Conservation (phyloP, 805 yeast genomes). For the Kodamaea nitidulidarum region DNA sequence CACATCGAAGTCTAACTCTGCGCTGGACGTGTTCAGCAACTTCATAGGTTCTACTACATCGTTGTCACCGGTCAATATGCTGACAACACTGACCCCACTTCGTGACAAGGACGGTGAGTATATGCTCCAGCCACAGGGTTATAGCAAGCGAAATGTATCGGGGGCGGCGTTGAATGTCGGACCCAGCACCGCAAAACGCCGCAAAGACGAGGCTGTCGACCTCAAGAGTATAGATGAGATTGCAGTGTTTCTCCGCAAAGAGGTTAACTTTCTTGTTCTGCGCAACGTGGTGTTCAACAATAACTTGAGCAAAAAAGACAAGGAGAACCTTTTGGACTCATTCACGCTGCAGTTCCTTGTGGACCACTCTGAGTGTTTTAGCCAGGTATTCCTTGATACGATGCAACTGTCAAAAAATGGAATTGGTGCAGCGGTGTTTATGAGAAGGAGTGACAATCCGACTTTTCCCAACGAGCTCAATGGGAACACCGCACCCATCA, state of each 20-base stretch:
- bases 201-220: constrained; percentile 5
- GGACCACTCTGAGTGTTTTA: constrained; percentile 12
- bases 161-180: constrained; percentile 1
- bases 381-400: constrained; percentile 10
- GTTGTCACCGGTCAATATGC: constrained; percentile 6
- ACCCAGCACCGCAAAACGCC: constrained; percentile 1
- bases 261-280: constrained; percentile 10
- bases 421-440: constrained; percentile 11
- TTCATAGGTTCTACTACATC: constrained; percentile 7
- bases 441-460: constrained; percentile 8
- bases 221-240: constrained; percentile 7
- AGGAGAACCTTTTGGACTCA: constrained; percentile 11
- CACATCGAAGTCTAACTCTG: constrained; percentile 6
- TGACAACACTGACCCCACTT: constrained; percentile 6
- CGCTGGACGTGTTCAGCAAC: constrained; percentile 11
- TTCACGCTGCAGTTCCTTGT: constrained; percentile 11
- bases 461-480: constrained; percentile 2
- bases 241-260: constrained; percentile 10
- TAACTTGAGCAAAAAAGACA: constrained; percentile 8
- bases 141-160: constrained; percentile 4
- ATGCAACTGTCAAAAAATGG: constrained; percentile 10
- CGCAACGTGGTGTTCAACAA: constrained; percentile 8
- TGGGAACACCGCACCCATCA: constrained; percentile 10
- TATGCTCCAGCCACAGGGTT: constrained; percentile 6
- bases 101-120: constrained; percentile 7